phyloP scores from a whole-genome alignment of 495 filamentous ascomycete species.

The Daldinia loculata region DNA sequence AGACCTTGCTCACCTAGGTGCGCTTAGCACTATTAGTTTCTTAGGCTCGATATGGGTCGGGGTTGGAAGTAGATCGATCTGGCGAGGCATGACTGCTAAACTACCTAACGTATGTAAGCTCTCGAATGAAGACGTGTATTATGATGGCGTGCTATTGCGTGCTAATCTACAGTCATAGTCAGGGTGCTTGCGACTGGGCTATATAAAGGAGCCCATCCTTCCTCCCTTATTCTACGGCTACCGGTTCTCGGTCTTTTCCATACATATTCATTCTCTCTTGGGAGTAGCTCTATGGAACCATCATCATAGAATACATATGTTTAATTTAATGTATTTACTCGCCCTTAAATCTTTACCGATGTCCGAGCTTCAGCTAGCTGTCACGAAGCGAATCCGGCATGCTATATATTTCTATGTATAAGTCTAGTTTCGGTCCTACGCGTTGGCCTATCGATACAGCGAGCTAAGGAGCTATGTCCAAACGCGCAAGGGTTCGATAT shows the following conservation, averaged over 20 bases:
- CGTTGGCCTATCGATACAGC: background rate
- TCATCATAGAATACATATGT: background rate
- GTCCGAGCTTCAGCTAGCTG: conserved; percentile 21
- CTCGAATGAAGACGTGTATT: conserved; percentile 21
- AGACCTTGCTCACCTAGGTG: conserved; percentile 36
- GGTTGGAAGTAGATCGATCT: conserved; percentile 39
- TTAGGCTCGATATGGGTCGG: conserved; percentile 38
- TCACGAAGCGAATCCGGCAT: background rate
- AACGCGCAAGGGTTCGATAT: conserved; percentile 4
- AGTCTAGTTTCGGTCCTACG: background rate
- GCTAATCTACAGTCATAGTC: conserved; percentile 7
- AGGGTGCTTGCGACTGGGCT: conserved; percentile 7
- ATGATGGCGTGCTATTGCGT: conserved; percentile 32
- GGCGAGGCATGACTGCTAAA: conserved; percentile 38
- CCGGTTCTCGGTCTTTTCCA: conserved; percentile 23
- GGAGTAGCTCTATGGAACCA: background rate
- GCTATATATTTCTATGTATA: background rate
- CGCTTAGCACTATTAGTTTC: conserved; percentile 44
- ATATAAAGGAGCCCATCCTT: conserved; percentile 27
- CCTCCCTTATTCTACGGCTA: background rate
- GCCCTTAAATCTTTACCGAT: conserved; percentile 15
- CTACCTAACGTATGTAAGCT: background rate
- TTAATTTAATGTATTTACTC: background rate
- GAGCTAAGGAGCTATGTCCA: background rate
- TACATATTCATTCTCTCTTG: background rate